Evolutionary conservation across 2,329 filamentous ascomycete species (phyloP), one percentile per base, ranked within the genome.

Genomic region (Botrytis paeoniae): DNA sequence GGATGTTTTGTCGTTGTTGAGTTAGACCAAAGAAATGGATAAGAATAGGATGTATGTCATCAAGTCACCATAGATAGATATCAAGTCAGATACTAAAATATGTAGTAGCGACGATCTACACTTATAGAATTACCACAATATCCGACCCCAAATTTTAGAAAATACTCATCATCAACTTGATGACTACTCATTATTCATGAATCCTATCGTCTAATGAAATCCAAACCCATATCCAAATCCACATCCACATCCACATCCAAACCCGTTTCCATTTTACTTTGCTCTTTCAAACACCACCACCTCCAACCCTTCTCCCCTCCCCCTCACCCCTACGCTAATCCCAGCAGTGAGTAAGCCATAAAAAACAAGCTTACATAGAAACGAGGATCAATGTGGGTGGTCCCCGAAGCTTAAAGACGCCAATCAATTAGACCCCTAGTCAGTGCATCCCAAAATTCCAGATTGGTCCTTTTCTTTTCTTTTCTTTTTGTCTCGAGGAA

Each of bases 391-490:
- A 37, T 45, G 57, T 60, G 57, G 61, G 32, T 57, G 60, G 69
- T 71, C 70, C 70, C 70, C 70, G 70, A 71, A 71, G 70, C 70
- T 71, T 66, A 66, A 66, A 71, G 45, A 71, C 70, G 70, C 70
- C 70, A 71, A 71, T 71, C 48, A 71, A 71, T 4, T 41, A 60
- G 32, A 59, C 45, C 69, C 69, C 69, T 71, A 45, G 69, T 57
- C 69, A 39, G 39, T 71, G 69, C 69, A 45, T 71, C 9, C 39
- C 59, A 45, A 48, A 43, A 48, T 39, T 70, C 69, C 69, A 70
- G 69, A 51, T 51, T 48, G 57, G 57, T 18, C 69, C 45, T 39
- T 62, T n/a, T 22, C 48, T 43, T 29, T 20, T 20, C 32, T 39
- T 62, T 48, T 29, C 22, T 29, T 62, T 45, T 62, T 45, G 35